A percentile compares a stretch with the other conserved stretches of the same genome.
Evolutionary conservation across 2,329 filamentous ascomycete genomes (phyloP).

Genomic region (Hypoxylon sp.): DNA sequence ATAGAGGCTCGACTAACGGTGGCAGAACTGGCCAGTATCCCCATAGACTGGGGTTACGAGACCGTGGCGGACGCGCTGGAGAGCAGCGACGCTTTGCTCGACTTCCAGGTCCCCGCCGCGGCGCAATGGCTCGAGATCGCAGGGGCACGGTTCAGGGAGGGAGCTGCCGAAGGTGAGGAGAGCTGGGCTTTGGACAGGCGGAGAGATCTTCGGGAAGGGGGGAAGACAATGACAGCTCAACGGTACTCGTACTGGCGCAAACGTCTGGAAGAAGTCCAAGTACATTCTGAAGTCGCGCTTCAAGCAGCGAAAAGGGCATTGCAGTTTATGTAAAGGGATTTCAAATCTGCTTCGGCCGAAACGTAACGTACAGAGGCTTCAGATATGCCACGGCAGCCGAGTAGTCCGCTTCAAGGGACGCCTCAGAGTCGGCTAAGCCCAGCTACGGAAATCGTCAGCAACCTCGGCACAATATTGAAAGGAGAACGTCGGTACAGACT

Average conservation of each 20-base stretch:
- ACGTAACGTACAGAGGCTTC: constrained; percentile 28
- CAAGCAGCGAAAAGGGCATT: too few species aligned
- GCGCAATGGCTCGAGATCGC: constrained; percentile 15
- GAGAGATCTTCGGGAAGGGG: constrained; percentile 2
- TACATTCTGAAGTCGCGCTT: too few species aligned
- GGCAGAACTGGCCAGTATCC: background rate
- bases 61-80: constrained; percentile 26
- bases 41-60: constrained; percentile 26
- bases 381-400: constrained; percentile 22
- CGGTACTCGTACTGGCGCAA: constrained; percentile 11
- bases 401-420: constrained; percentile 28
- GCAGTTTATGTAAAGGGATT: too few species aligned
- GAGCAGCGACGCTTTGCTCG: constrained; percentile 7
- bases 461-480: background rate
- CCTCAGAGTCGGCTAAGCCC: constrained; percentile 28
- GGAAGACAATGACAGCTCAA: constrained; percentile 1
- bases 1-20: constrained; percentile 9
- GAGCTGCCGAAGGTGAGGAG: constrained; percentile 3
- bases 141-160: constrained; percentile 7
- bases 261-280: background rate
- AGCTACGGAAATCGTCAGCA: constrained; percentile 30
- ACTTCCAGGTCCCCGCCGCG: constrained; percentile 16
- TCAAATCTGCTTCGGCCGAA: constrained; percentile 17
- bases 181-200: constrained; percentile 13
- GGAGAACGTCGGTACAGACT: background rate